These are phyloP conservation scores for Tetrapisispora fleetii DNA, from an alignment of 805 yeast species.

Conservation along the genomic window DNA sequence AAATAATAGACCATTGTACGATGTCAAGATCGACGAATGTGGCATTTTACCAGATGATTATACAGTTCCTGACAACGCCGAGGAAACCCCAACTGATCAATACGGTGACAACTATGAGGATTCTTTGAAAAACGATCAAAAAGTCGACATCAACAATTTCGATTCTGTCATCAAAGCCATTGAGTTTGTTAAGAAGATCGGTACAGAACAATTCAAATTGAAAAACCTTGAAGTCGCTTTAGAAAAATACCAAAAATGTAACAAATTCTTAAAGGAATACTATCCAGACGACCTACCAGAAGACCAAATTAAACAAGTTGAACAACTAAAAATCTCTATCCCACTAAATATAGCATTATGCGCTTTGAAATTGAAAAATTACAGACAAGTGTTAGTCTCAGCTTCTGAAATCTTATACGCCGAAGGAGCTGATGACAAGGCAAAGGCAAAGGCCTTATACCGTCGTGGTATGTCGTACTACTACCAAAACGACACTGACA, in stretches of 20 bases:
- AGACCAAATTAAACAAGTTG: constrained; percentile 40
- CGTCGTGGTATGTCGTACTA: constrained; percentile 74
- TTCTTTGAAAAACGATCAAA: constrained; percentile 61
- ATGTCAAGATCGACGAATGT: constrained; percentile 65
- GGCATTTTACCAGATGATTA: constrained; percentile 65
- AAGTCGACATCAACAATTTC: constrained; percentile 49
- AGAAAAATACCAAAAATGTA: constrained; percentile 64
- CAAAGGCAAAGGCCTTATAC: constrained; percentile 76
- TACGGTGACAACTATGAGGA: constrained; percentile 82
- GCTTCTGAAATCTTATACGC: constrained; percentile 59
- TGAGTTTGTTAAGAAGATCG: constrained; percentile 58
- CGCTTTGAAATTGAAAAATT: constrained; percentile 52
- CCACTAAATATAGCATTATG: constrained; percentile 67
- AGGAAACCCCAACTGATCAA: constrained; percentile 51
- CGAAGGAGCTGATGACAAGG: constrained; percentile 48
- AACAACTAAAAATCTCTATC: constrained; percentile 51
- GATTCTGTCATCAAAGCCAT: constrained; percentile 60
- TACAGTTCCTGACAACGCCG: constrained; percentile 35
- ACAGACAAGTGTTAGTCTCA: constrained; percentile 44
- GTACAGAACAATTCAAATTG: constrained; percentile 63
- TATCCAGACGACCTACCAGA: constrained; percentile 47
- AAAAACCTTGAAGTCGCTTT: constrained; percentile 49
- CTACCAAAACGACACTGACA: constrained; percentile 54
- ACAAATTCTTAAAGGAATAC: constrained; percentile 57
- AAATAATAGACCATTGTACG: constrained; percentile 60